A percentile compares a stretch with the other conserved stretches of the same genome.
phyloP scores from a whole-genome alignment of 2,329 filamentous ascomycete genomes.

The Neofusicoccum kwambonambiense region DNA sequence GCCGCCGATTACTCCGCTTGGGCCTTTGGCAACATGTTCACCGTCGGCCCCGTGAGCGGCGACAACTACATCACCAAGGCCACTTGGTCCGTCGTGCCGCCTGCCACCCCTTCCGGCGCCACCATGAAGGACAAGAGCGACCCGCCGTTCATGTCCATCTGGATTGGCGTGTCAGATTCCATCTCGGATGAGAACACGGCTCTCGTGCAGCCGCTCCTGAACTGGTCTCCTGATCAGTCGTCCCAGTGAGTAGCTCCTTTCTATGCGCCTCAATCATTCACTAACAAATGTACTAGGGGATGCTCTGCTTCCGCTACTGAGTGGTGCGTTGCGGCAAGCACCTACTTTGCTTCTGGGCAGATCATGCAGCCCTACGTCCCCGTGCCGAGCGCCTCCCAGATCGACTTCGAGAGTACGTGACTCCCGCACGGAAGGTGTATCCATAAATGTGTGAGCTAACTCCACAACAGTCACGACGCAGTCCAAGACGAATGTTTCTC shows the following conservation, averaged over 20 bases:
- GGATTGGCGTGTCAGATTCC: conserved; percentile 14
- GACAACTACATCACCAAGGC: conserved; percentile 16
- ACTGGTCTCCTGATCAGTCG: conserved; percentile 8
- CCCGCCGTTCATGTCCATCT: conserved; percentile 1
- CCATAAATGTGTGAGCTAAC: not conserved
- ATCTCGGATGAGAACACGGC: not conserved
- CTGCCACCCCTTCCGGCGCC: not conserved
- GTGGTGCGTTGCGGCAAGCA: conserved; percentile 18
- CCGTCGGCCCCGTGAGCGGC: conserved; percentile 1
- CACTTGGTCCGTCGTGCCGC: conserved; percentile 9
- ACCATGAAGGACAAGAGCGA: not conserved
- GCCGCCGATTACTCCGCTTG: conserved; percentile 10
- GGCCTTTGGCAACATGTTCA: conserved; percentile 19
- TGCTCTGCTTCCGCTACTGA: not conserved
- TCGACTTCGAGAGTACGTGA: not conserved
- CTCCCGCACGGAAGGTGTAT: accelerated
- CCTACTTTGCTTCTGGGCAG: not conserved
- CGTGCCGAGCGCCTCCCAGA: not conserved
- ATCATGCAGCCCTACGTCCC: not conserved
- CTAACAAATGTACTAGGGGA: not conserved
- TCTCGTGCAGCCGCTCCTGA: conserved; percentile 13
- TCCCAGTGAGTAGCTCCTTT: not conserved
- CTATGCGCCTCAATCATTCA: too few relatives aligned
- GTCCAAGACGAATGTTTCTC: not conserved
- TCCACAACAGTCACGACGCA: not conserved